Evolutionary conservation across 2,329 filamentous ascomycete species (phyloP).

Genomic region (Acarospora socialis): DNA sequence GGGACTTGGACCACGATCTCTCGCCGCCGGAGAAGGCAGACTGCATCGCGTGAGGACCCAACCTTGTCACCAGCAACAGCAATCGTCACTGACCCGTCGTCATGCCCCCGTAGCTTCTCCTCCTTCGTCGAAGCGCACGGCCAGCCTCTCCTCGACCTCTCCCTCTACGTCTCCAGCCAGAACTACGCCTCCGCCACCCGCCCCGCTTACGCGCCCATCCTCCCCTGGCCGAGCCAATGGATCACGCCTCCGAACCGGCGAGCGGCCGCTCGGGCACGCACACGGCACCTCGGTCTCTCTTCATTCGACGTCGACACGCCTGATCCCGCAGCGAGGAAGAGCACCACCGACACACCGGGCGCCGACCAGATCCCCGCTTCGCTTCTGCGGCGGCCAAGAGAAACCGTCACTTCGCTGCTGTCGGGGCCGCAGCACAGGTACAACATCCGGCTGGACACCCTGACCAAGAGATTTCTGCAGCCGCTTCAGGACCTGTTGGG

Average conservation of each 20-base stretch:
- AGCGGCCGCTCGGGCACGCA: conserved; percentile 53
- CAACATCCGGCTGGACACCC: conserved; percentile 59
- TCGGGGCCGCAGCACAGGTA: conserved; percentile 54
- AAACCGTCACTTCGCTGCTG: conserved; percentile 47
- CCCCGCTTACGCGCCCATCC: conserved; percentile 63
- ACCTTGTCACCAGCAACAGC: background rate
- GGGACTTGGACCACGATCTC: conserved; percentile 34
- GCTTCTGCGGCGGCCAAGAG: conserved; percentile 40
- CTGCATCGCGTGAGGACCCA: conserved; percentile 31
- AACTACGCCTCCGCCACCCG: conserved; percentile 71
- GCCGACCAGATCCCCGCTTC: conserved; percentile 30
- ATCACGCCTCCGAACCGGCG: conserved; percentile 63
- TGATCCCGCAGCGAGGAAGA: conserved; percentile 21
- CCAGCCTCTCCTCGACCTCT: conserved; percentile 68
- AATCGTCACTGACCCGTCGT: background rate
- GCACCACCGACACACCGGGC: conserved; percentile 22
- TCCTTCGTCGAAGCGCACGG: conserved; percentile 62
- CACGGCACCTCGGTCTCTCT: conserved; percentile 54
- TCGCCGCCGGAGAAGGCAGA: conserved; percentile 24
- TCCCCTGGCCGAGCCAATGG: conserved; percentile 82
- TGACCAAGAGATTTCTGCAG: conserved; percentile 57
- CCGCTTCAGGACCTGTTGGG: conserved; percentile 52
- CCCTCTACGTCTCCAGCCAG: conserved; percentile 75
- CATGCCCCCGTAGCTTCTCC: conserved; percentile 26
- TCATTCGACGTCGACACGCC: conserved; percentile 48